Evolutionary conservation across 768 basidiomycete genomes (phyloP).

Genomic region (Roridomyces roridus): DNA sequence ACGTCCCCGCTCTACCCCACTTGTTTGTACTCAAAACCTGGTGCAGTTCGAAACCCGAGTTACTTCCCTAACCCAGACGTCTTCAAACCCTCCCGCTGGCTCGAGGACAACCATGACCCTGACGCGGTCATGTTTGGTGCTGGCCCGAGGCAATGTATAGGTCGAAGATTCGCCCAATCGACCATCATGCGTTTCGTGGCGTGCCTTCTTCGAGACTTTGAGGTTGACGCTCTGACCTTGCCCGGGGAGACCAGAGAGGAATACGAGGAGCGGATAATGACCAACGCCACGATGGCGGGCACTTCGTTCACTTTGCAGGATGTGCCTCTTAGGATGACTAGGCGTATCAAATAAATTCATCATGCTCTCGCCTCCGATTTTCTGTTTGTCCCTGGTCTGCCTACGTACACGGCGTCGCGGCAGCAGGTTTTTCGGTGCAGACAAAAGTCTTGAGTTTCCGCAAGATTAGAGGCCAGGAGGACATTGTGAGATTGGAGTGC

Average conservation of each 20-base stretch:
- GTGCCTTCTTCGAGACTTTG: constrained; percentile 34
- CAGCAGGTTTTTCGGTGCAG: too few species aligned
- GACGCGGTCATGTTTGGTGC: constrained; percentile 30
- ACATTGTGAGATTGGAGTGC: too few species aligned
- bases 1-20: constrained; percentile 8
- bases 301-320: constrained; percentile 24
- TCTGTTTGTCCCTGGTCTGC: too few species aligned
- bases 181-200: constrained; percentile 33
- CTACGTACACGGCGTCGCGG: too few species aligned
- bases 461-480: too few species aligned
- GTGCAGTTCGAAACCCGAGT: constrained; percentile 30
- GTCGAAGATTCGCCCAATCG: constrained; percentile 35
- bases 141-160: constrained; percentile 37
- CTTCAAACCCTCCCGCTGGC: constrained; percentile 37
- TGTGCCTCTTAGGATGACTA: constrained; percentile 21
- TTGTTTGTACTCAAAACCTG: background rate
- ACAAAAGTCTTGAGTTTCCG: too few species aligned
- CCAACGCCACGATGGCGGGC: constrained; percentile 16
- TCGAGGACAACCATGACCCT: constrained; percentile 21
- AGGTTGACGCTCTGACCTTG: constrained; percentile 25
- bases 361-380: too few species aligned
- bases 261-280: constrained; percentile 29
- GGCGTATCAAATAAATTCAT: too few species aligned
- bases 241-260: constrained; percentile 29
- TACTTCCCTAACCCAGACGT: constrained; percentile 31